Base-by-base conservation (phyloP, 2,329 filamentous ascomycete species). In the Paecilomyces sp. region DNA sequence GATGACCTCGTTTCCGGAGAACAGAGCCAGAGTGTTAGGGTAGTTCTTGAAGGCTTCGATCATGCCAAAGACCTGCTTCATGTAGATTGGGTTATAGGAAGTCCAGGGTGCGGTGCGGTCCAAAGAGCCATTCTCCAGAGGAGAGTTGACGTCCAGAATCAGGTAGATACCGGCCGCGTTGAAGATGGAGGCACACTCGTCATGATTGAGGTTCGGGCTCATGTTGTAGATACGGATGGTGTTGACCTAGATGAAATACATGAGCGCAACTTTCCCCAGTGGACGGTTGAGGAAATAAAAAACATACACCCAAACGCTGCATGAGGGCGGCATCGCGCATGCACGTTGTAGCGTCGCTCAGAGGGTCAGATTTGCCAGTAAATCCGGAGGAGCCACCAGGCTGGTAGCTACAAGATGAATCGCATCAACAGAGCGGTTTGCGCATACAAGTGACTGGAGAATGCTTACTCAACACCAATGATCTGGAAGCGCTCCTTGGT, bases 1-100 rank as follows among this genome's bases (percentile, higher is more conserved):
- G 76, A 88, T 87, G 56, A 88, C 82, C 72, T 88, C 86, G 68
- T 89, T 89, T 36, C 84, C 86, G 30, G 83, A 79, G 70, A 89
- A 87, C 78, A 88, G 88, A 47, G 81, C 86, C 28, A 88, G 77
- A 2, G 82, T 82, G 72, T 89, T 88, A 59, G 85, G 83, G 73
- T 85, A 88, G 66, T 78, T 73, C 71, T 87, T 87, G 79, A 89
- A 88, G 5, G 83, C 83, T 71, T 89, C 85, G 41, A 89, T 82
- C 41, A 88, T 79, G 61, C 80, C 78, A 67, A 87, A 88, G 64
- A 85, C 80, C 64, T 85, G 82, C 59, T 75, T 72, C 59, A 86
- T 77, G 68, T 87, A 87, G 56, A 73, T 77, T 47, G 72, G 72
- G 62, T 79, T 80, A 76, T 87, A 88, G 30, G 80, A 82, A 50